phyloP scores from a whole-genome alignment of 495 filamentous ascomycete genomes.

The Penicillium samsonianum region DNA sequence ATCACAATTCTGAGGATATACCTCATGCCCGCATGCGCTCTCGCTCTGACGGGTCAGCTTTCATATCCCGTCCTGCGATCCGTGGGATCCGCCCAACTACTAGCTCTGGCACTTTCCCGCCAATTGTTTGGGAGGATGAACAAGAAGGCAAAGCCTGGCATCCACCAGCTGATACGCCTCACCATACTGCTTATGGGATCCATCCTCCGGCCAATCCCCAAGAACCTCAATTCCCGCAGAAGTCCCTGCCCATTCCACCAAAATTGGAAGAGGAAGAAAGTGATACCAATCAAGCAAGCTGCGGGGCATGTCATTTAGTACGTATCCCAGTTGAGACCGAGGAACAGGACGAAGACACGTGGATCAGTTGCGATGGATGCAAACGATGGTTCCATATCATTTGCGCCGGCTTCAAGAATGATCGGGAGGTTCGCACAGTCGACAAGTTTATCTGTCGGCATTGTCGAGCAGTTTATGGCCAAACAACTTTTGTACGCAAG shows the following conservation, averaged over 20 bases:
- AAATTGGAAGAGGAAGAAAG: slow-evolving; percentile 37
- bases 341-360: slow-evolving; percentile 57
- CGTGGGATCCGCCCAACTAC: slow-evolving; percentile 44
- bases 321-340: slow-evolving; percentile 48
- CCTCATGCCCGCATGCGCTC: slow-evolving; percentile 46
- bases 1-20: slow-evolving; percentile 17
- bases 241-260: slow-evolving; percentile 20
- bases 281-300: slow-evolving; percentile 45
- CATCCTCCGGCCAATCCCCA: not conserved
- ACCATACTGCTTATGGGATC: slow-evolving; percentile 12
- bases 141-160: slow-evolving; percentile 27
- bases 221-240: slow-evolving; percentile 5
- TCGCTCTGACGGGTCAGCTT: slow-evolving; percentile 49
- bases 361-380: slow-evolving; percentile 77
- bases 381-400: slow-evolving; percentile 74
- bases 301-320: slow-evolving; percentile 52
- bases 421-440: slow-evolving; percentile 66
- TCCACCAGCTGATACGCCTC: slow-evolving; percentile 14
- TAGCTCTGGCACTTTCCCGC: slow-evolving; percentile 42
- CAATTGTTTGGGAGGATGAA: slow-evolving; percentile 44
- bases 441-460: slow-evolving; percentile 70
- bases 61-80: slow-evolving; percentile 42
- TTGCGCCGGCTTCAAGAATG: slow-evolving; percentile 71
- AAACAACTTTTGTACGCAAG: slow-evolving; percentile 67
- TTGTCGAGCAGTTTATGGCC: slow-evolving; percentile 61